Evolutionary conservation across 1,284 basidiomycete genomes (phyloP).

Genomic region (Trichosporon sp.): DNA sequence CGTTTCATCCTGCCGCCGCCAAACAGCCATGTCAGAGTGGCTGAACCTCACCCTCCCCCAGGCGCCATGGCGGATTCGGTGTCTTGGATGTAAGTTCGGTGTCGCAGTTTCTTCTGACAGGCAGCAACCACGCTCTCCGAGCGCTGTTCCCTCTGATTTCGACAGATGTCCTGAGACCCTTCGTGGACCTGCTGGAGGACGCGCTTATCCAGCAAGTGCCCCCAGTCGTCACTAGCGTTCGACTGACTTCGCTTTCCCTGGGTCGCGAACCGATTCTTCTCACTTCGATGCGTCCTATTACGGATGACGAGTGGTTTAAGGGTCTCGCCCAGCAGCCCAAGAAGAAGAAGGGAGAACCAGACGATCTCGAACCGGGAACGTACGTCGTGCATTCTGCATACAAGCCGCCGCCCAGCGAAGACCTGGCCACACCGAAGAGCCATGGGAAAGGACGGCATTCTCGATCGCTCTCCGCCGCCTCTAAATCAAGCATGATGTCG

Average conservation of each 20-base stretch:
- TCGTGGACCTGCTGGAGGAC: constrained; percentile 57
- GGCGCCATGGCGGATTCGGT: constrained; percentile 23
- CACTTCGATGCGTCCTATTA: constrained; percentile 50
- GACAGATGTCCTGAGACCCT: constrained; percentile 55
- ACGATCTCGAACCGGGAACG: constrained; percentile 8
- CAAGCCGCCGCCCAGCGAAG: constrained; percentile 11
- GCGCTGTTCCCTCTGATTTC: constrained; percentile 55
- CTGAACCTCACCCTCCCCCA: constrained; percentile 18
- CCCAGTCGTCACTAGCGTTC: constrained; percentile 52
- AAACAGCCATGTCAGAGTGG: neutral
- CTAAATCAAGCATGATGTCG: neutral
- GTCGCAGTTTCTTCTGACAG: constrained; percentile 4
- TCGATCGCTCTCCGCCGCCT: constrained; percentile 3
- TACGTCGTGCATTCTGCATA: constrained; percentile 9
- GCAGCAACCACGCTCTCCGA: constrained; percentile 51
- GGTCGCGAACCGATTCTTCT: constrained; percentile 52
- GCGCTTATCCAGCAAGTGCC: constrained; percentile 54
- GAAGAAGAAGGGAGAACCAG: constrained; percentile 13
- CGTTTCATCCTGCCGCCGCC: constrained; percentile 23
- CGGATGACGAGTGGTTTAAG: constrained; percentile 54
- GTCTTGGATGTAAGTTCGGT: constrained; percentile 30
- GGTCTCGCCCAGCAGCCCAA: constrained; percentile 8
- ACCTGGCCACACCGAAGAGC: neutral
- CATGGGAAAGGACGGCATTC: neutral
- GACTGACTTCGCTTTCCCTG: constrained; percentile 48